Evolutionary conservation across 2,329 filamentous ascomycete genomes (phyloP).

Genomic region (Paecilomyces fulvus): DNA sequence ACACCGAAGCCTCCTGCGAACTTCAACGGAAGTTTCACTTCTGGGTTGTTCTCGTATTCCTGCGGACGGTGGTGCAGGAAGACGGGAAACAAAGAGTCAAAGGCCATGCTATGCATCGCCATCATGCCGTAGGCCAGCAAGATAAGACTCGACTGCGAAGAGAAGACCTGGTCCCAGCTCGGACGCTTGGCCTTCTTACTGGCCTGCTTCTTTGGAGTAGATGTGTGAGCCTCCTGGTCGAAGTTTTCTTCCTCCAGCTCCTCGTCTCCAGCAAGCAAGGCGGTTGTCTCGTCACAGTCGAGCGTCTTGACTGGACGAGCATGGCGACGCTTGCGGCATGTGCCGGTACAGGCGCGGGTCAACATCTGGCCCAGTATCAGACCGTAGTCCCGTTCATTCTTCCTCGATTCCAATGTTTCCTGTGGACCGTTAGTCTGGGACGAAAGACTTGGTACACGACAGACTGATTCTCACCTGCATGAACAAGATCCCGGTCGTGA

Average conservation of each 20-base stretch:
- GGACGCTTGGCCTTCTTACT: slow-evolving; percentile 17
- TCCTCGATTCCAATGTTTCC: slow-evolving; percentile 73
- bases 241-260: neutral
- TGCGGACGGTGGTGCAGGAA: slow-evolving; percentile 70
- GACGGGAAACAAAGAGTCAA: slow-evolving; percentile 79
- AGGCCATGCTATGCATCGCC: slow-evolving; percentile 73
- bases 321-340: slow-evolving; percentile 11
- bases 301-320: slow-evolving; percentile 3
- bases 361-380: slow-evolving; percentile 63
- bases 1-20: slow-evolving; percentile 76
- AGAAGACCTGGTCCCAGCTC: slow-evolving; percentile 59
- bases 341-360: slow-evolving; percentile 29
- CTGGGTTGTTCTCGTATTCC: slow-evolving; percentile 45
- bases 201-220: neutral
- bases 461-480: slow-evolving; percentile 49
- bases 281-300: slow-evolving; percentile 20
- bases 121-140: slow-evolving; percentile 71
- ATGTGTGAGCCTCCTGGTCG: slow-evolving; percentile 2
- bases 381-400: slow-evolving; percentile 64
- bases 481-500: slow-evolving; percentile 67
- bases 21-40: slow-evolving; percentile 62
- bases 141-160: slow-evolving; percentile 64
- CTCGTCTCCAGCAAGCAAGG: slow-evolving; percentile 21
- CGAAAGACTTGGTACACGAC: neutral
- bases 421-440: slow-evolving; percentile 18